Conservation (phyloP, 2,329 filamentous ascomycete genomes). For the Aureobasidium sp. region DNA sequence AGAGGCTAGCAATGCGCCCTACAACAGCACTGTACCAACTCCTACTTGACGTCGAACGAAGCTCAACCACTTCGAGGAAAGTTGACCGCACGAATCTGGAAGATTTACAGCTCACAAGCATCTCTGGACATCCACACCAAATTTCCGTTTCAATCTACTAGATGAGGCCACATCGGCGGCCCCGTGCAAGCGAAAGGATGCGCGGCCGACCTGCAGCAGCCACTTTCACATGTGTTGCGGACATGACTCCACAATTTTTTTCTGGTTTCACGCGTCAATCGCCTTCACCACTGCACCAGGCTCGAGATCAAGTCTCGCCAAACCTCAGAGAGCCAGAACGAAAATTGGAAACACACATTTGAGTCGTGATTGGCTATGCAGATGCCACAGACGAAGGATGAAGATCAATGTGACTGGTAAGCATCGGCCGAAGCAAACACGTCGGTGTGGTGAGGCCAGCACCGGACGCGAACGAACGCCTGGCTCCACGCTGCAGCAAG, state of each 20-base stretch:
- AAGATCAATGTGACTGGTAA: not conserved
- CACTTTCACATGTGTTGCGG: not conserved
- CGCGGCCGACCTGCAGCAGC: not conserved
- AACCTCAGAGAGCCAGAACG: no score
- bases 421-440: constrained; percentile 3
- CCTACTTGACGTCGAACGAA: no score
- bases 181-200: constrained; percentile 6
- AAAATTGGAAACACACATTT: no score
- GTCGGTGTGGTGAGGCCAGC: not conserved
- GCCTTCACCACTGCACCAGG: no score
- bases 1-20: no score
- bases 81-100: no score
- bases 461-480: not conserved
- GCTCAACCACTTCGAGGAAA: no score
- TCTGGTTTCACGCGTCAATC: not conserved
- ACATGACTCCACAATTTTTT: not conserved
- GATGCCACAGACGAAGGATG: not conserved
- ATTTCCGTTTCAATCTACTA: not conserved
- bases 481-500: constrained; percentile 7
- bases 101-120: no score
- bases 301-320: no score
- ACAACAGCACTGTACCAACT: no score
- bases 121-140: not conserved
- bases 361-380: not conserved
- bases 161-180: not conserved